Conservation (phyloP, 1,284 basidiomycete genomes). For the Cutaneotrichosporon cutaneum region DNA sequence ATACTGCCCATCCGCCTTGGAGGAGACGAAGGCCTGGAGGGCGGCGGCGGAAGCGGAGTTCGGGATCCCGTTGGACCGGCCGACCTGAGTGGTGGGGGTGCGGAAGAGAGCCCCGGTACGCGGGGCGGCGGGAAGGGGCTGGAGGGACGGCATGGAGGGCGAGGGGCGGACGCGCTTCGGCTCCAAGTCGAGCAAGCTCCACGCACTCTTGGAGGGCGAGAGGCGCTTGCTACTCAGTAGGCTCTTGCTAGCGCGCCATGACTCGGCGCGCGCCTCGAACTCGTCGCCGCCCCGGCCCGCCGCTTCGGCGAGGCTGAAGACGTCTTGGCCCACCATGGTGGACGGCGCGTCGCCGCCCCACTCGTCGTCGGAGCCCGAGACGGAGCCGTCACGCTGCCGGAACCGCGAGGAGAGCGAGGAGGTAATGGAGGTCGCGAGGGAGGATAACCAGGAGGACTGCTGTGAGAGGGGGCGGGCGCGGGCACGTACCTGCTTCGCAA, state of each 20-base stretch:
- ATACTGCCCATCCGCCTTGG: constrained; percentile 34
- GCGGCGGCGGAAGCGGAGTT: constrained; percentile 29
- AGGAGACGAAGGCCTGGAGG: constrained; percentile 37
- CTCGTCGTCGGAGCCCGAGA: constrained; percentile 46
- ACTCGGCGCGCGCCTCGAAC: constrained; percentile 32
- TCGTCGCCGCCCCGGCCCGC: constrained; percentile 32
- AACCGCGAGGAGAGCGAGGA: constrained; percentile 37
- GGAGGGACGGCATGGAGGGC: constrained; percentile 15
- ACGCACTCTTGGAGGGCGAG: constrained; percentile 9
- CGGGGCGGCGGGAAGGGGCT: neutral
- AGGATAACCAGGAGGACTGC: constrained; percentile 5
- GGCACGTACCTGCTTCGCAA: neutral
- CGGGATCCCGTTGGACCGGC: neutral
- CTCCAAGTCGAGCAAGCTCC: constrained; percentile 14
- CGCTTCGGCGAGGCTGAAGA: constrained; percentile 39
- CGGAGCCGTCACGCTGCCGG: constrained; percentile 27
- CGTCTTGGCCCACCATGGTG: constrained; percentile 35
- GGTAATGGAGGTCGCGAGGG: constrained; percentile 22
- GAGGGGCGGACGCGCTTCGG: constrained; percentile 12
- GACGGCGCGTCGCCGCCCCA: constrained; percentile 41
- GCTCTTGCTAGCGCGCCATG: constrained; percentile 30
- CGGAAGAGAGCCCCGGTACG: neutral
- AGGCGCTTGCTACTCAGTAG: neutral
- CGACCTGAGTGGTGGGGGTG: constrained; percentile 9
- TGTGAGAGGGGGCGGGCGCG: neutral